Evolutionary conservation across 2,329 filamentous ascomycete genomes (phyloP), one percentile per base, ranked within the genome.

Genomic region (Fusarium musae): DNA sequence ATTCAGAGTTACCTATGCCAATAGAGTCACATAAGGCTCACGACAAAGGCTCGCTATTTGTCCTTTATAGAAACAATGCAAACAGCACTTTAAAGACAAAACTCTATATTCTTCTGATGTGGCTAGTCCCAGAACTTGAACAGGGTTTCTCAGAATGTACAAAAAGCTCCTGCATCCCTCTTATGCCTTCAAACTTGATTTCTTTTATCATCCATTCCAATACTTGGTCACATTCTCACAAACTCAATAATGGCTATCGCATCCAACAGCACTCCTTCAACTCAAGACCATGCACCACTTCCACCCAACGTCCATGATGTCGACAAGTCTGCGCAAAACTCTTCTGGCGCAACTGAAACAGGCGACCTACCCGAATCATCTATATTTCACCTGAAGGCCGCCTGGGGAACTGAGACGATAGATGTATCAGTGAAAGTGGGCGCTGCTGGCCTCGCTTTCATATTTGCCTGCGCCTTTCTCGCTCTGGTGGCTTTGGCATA

Each of bases 31-130:
- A 19, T 5, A 16, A 1, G 3, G 19, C 9, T 28, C 5, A 9
- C 2, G 3, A 9, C 0, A 28, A 39, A 1, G 13, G 2, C 5
- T 28, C 3, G 0, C 23, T 9, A 19, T 34, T 10, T 3, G 13
- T 36, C 2, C 9, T 16, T 28, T 2, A 17, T 5, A 21, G 9
- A 37, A 53, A 21, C 12, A 21, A 37, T 12, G 2, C 9, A 11
- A 13, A 36, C 7, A 36, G 34, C 34, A 36, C 3, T 36, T 36
- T 17, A 16, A 23, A 34, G 5, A 15, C 1, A 2, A 50, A 15
- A 11, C 11, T 34, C 9, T 5, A 0, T 23, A 13, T 23, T n/a
- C 21, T 0, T 6, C 12, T 53, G 5, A 6, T 28, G 3, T 39
- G 3, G 50, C 9, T 5, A 9, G 23, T 13, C 34, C 13, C 5